Evolutionary conservation across 148 eudicot genomes (phyloP).

Genomic region (Rhododendron kiyosumense): DNA sequence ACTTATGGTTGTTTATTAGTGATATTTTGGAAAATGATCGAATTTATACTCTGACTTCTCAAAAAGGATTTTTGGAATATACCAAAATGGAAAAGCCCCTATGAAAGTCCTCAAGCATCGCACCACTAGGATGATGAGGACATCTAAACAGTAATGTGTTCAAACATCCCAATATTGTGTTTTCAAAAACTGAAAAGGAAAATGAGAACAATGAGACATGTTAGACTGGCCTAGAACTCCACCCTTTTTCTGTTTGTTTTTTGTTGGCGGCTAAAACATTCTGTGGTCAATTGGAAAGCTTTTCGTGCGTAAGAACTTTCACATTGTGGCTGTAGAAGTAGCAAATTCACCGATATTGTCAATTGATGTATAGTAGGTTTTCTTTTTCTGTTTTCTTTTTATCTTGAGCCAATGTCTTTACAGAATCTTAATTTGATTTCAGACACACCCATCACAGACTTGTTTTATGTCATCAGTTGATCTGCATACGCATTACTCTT

Average conservation of each 20-base stretch:
- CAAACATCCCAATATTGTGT: background rate
- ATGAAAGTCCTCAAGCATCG: too few relatives aligned
- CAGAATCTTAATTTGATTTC: constrained; percentile 24
- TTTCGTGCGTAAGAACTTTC: background rate
- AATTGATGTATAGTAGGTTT: background rate
- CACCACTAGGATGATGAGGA: background rate
- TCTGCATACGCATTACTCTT: constrained; percentile 97
- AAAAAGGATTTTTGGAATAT: background rate
- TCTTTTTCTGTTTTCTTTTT: background rate
- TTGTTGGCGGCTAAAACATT: background rate
- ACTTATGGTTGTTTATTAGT: background rate
- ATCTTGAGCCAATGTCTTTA: background rate
- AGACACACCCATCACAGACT: constrained; percentile 99
- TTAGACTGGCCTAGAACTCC: background rate
- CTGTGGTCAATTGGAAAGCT: background rate
- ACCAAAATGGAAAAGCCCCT: background rate
- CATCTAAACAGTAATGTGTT: background rate
- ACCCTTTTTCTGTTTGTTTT: background rate
- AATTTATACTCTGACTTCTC: background rate
- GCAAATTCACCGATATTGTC: background rate
- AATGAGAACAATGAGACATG: background rate
- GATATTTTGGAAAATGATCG: background rate
- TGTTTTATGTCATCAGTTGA: constrained; percentile 99
- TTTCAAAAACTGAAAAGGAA: background rate
- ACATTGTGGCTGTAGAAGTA: background rate